Evolutionary conservation across 2,329 filamentous ascomycete genomes (phyloP), one percentile per base, ranked within the genome.

Genomic region (Diatrype stigma): DNA sequence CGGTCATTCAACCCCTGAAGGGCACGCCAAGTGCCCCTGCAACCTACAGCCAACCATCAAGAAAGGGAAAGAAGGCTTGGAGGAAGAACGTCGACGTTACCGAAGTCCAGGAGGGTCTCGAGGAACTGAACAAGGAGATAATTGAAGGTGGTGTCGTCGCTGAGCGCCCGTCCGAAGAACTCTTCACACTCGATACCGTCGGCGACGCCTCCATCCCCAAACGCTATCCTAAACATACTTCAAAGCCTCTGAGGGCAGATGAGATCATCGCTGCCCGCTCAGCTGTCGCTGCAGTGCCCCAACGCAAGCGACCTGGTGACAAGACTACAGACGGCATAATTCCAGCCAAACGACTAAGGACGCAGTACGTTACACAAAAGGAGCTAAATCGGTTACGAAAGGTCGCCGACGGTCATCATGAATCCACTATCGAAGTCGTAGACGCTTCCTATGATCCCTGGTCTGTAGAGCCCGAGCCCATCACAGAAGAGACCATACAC

Each of bases 21-120:
- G 78, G 73, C 53, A 72, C 79, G 34, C 70, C 73, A 12, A 72
- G 78, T 34, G 87, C 89, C 17, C 92, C 91, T 11, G 84, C 86
- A 56, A 90, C 95, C 60, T 85, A 87, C 72, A 91, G 83, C 57
- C 94, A 99, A 70, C 84, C 91, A 23, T 97, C 93, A 5, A 82
- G 94, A 67, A 99, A 99, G 70, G 94, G 95, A 63, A 97, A 97
- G 74, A 97, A 96, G 75, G 93, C 94, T 30, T 99, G 94, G 94
- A 83, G 94, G 66, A 99, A 97, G 71, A 96, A 99, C 73, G 90
- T 99, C 70, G 90, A 99, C 72, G 82, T 97, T 55, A 87, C 89
- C 26, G 86, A 96, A 56, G 82, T 99, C 23, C 81, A 93, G 63
- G 75, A 87, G 49, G 94, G 94, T 54, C 81, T 99, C 32, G 86